Evolutionary conservation across 2,329 filamentous ascomycete genomes (phyloP), one percentile per base, ranked within the genome.

Genomic region (Epichloe brachyelytri): DNA sequence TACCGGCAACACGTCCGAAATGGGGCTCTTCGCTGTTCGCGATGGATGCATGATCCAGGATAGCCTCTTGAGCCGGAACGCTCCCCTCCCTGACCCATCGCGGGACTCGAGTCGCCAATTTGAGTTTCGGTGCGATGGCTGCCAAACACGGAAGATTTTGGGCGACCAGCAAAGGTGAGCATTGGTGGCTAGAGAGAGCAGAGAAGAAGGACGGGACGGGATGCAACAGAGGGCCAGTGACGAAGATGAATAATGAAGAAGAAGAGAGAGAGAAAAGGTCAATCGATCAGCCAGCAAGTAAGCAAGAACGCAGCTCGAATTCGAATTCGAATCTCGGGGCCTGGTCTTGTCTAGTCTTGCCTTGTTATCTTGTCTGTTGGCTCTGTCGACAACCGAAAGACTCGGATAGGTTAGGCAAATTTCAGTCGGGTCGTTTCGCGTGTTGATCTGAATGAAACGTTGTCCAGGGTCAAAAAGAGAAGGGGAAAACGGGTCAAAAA

Each of bases 1-100:
- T 17, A 61, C 63, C 30, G 72, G 72, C 52, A 72, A 75, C 51
- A 74, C 58, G 44, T 73, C 70, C 17, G 67, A 70, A 54, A 68
- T 69, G 48, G 69, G 63, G 53, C 65, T 69, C 49, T 62, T 59
- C 36, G 61, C 49, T 36, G 56, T 48, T 46, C 52, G 53, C 39
- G 45, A 53, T 46, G 57, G 56, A 41, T 57, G 57, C 49, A 59
- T 60, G 46, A 52, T 50, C 45, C 48, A 51, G 7, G 52, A 51
- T 17, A 54, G 37, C 22, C 50, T 49, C 43, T 52, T 51, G 15
- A 54, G 36, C 34, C 47, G 47, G 10, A 50, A 54, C 11, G 46
- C 41, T 37, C 52, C 52, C 50, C 33, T n/a, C 43, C 47, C 30
- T 51, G 49, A 15, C 46, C 50, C 46, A 46, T 40, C 37, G 43